Percentiles rank a stretch among this genome's conserved stretches.
phyloP scores from a whole-genome alignment of 2,329 filamentous ascomycete species.

The Colletotrichum navitas region DNA sequence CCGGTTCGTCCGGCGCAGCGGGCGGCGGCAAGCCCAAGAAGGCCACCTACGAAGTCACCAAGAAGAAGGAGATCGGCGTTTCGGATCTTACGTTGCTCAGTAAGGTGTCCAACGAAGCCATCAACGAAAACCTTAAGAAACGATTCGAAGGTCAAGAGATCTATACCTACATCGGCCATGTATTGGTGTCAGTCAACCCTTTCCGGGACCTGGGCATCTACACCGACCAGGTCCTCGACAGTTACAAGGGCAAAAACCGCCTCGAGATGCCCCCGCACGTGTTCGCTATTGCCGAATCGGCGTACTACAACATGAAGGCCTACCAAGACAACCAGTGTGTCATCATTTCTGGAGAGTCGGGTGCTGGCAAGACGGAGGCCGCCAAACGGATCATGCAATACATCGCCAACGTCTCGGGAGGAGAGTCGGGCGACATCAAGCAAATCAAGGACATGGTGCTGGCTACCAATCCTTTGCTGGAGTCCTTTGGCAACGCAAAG shows the following conservation, averaged over 20 bases:
- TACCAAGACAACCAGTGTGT: constrained; percentile 99
- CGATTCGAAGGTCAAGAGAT: constrained; percentile 97
- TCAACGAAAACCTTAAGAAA: constrained; percentile 99
- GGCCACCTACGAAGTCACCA: constrained; percentile 93
- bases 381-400: constrained; percentile 99
- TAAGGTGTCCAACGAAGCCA: constrained; percentile 98
- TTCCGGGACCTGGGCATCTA: constrained; percentile 98
- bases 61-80: constrained; percentile 99
- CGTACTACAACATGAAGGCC: constrained; percentile 99
- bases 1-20: constrained; percentile 54
- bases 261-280: constrained; percentile 96
- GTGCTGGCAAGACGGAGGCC: constrained; percentile 97
- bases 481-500: constrained; percentile 99
- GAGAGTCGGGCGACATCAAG: constrained; percentile 86
- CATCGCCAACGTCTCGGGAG: constrained; percentile 95
- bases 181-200: constrained; percentile 98
- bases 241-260: constrained; percentile 96
- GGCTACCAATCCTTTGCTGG: constrained; percentile 95
- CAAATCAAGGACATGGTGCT: constrained; percentile 99
- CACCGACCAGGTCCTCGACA: constrained; percentile 91
- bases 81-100: constrained; percentile 97
- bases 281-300: constrained; percentile 94
- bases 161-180: constrained; percentile 99
- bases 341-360: constrained; percentile 98
- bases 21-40: constrained; percentile 82